Conservation (phyloP, 2,329 filamentous ascomycete genomes). For the Pleurostoma richardsiae region DNA sequence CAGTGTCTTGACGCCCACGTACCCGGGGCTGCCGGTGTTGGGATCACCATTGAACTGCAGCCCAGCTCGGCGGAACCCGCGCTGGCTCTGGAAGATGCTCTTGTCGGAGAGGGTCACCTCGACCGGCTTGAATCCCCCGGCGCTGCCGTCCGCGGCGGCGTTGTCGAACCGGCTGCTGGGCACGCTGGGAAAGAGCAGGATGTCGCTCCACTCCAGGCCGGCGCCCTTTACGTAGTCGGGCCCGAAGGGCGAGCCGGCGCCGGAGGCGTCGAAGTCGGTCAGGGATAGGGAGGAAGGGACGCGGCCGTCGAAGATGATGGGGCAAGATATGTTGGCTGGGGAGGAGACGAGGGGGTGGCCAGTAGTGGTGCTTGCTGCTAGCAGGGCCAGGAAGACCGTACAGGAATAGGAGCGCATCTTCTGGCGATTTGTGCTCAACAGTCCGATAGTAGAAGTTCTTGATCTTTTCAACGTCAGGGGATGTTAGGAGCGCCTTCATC, state of each 20-base stretch:
- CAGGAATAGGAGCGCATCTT: background rate
- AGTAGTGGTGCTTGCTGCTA: background rate
- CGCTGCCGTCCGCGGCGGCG: slow-evolving; percentile 9
- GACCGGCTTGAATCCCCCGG: slow-evolving; percentile 22
- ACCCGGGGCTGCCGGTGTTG: slow-evolving; percentile 30
- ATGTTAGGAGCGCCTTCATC: too few species aligned
- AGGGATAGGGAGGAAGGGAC: slow-evolving; percentile 16
- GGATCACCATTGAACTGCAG: slow-evolving; percentile 35
- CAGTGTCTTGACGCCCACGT: slow-evolving; percentile 25
- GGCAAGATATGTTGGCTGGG: slow-evolving; percentile 19
- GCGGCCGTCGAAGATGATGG: slow-evolving; percentile 30
- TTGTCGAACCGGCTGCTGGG: slow-evolving; percentile 30
- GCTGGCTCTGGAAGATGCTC: slow-evolving; percentile 38
- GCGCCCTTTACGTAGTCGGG: slow-evolving; percentile 29
- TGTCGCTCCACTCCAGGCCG: slow-evolving; percentile 27
- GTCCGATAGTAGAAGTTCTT: too few species aligned
- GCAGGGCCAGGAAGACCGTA: background rate
- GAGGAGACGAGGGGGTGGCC: background rate
- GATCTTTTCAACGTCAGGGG: too few species aligned
- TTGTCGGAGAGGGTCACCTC: slow-evolving; percentile 38
- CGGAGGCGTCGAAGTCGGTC: slow-evolving; percentile 23
- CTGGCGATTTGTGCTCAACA: background rate
- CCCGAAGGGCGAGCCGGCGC: slow-evolving; percentile 23
- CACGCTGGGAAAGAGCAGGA: slow-evolving; percentile 23
- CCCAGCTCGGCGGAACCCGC: slow-evolving; percentile 39